Evolutionary conservation across 225 moss, liverwort and hornwort species (phyloP).

Genomic region (Ulota crispa): DNA sequence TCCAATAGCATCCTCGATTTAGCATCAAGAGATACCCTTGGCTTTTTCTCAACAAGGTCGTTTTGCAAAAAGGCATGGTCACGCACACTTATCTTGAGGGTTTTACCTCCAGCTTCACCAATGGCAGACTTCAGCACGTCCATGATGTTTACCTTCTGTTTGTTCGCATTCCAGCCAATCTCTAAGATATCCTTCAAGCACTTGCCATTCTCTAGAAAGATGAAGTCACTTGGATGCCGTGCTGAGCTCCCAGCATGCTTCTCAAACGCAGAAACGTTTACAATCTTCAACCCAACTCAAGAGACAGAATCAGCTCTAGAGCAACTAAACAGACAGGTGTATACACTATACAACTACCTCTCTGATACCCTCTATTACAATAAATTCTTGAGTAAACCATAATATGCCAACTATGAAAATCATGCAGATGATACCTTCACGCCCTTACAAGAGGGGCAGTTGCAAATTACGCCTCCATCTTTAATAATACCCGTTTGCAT

Average conservation of each 20-base stretch:
- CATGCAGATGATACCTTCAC: conserved; percentile 49
- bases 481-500: conserved; percentile 80
- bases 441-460: conserved; percentile 75
- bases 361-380: not conserved
- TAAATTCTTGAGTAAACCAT: not conserved
- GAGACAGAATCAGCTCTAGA: conserved; percentile 13
- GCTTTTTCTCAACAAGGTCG: conserved; percentile 52
- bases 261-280: conserved; percentile 97
- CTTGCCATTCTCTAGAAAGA: conserved; percentile 89
- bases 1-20: conserved; percentile 31
- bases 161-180: conserved; percentile 77
- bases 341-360: not conserved
- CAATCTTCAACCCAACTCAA: conserved; percentile 56
- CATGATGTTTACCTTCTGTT: conserved; percentile 59
- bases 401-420: not conserved
- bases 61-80: conserved; percentile 20
- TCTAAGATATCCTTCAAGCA: conserved; percentile 88
- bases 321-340: not conserved
- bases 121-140: conserved; percentile 71
- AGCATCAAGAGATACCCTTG: conserved; percentile 32
- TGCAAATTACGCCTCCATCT: conserved; percentile 70
- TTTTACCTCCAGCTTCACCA: conserved; percentile 52
- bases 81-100: conserved; percentile 38
- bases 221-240: conserved; percentile 95
- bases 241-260: conserved; percentile 99